Conservation (phyloP, 331 rosid genomes). For the Quercus lobata region DNA sequence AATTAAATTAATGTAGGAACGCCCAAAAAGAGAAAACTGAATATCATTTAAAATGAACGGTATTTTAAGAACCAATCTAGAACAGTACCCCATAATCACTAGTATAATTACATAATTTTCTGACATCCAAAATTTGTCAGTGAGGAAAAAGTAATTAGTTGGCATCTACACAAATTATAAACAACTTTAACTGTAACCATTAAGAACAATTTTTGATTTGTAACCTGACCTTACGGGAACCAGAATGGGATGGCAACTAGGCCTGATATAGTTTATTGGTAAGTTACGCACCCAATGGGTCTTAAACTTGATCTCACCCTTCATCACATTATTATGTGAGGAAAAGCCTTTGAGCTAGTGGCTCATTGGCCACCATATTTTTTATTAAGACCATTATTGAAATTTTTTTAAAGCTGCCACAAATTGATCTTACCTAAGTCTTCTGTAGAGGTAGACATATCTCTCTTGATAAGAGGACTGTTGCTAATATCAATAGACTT, state of each 20-base stretch:
- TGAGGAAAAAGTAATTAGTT: not conserved
- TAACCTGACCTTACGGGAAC: not conserved
- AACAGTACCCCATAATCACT: not conserved
- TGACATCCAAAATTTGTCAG: not conserved
- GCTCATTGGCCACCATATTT: not conserved
- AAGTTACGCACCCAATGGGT: too few relatives aligned
- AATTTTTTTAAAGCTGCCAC: not conserved
- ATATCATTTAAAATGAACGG: not conserved
- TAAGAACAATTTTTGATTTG: not conserved
- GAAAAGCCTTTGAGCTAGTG: too few relatives aligned
- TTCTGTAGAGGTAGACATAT: slow-evolving; percentile 73
- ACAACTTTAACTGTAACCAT: not conserved
- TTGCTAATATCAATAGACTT: slow-evolving; percentile 44
- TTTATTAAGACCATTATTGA: not conserved
- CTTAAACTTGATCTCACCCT: too few relatives aligned
- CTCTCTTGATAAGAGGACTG: slow-evolving; percentile 45
- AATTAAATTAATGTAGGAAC: slow-evolving; percentile 21
- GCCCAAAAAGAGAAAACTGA: not conserved
- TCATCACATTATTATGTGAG: too few relatives aligned
- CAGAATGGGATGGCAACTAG: not conserved
- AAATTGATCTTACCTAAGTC: slow-evolving; percentile 65
- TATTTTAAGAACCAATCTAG: not conserved
- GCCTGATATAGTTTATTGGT: not conserved
- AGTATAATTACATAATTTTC: not conserved
- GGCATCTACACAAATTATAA: not conserved